Base-by-base conservation (phyloP, 2,329 filamentous ascomycete species). In the Diaporthe velutina region DNA sequence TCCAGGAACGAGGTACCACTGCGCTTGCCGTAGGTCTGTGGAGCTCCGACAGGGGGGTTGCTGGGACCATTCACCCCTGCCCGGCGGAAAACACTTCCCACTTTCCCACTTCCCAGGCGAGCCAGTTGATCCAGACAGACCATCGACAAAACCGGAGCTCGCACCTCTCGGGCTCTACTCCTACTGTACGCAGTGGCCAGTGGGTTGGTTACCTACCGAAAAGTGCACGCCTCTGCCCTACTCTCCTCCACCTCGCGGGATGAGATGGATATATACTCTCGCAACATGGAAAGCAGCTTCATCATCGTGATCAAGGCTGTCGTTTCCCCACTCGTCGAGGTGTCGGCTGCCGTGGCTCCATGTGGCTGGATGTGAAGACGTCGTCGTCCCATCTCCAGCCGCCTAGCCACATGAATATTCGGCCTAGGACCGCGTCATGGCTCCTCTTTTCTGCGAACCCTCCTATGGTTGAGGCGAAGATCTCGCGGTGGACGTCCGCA, bases 381-480 rank as follows among this genome's bases (percentile, higher is more conserved):
- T 54, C 64, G 64, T 54, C 48, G 64, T 68, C 64, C 64, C 45
- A 54, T 54, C 45, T 48, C 64, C 64, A 52, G 45, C 30, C 45
- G 61, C 64, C 64, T 52, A 40, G 48, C 64, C 64, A 54, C 64
- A 54, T 40, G 64, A 54, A 40, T 54, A 28, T 54, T 54, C 50
- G 33, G 70, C 25, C 70, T 45, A 54, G 42, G 70, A 64, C 70
- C 45, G 58, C 70, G 70, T 72, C 70, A 64, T 72, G 35, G 33
- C 70, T 72, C 70, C 57, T 64, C 57, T 64, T 72, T 72, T 72
- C 70, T 54, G 57, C 58, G 70, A 52, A 40, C 25, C 57, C 8
- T 55, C 70, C 33, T 33, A 25, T 38, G 57, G 45, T 54, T 42
- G n/a, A 19, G 64, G 45, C 61, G 22, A 67, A 67, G 45, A 67